phyloP scores from a whole-genome alignment of 768 basidiomycete genomes.

The Rhodotorula kratochvilovae region DNA sequence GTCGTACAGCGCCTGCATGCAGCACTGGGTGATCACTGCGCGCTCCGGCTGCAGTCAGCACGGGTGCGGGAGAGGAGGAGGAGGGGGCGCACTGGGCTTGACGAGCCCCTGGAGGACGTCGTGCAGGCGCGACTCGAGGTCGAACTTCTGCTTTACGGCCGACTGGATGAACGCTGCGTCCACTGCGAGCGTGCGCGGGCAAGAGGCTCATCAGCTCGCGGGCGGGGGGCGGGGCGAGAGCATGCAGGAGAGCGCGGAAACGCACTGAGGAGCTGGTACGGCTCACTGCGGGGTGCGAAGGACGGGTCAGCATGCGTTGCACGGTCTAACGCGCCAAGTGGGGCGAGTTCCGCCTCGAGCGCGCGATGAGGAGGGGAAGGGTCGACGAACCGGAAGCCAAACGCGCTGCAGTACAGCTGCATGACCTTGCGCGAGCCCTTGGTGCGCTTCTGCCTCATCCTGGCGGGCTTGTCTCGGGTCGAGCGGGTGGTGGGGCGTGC shows the following conservation, averaged over 20 bases:
- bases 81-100: slow-evolving; percentile 73
- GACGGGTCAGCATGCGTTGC: not conserved
- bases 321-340: not conserved
- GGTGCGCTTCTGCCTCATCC: slow-evolving; percentile 90
- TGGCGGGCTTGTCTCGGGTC: not conserved
- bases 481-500: not conserved
- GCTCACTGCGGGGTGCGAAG: too few species aligned
- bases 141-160: slow-evolving; percentile 64
- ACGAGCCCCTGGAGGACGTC: slow-evolving; percentile 77
- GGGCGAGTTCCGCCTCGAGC: too few species aligned
- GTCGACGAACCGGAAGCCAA: slow-evolving; percentile 66
- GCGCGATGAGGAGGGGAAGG: not conserved
- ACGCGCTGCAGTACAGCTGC: slow-evolving; percentile 76
- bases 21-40: slow-evolving; percentile 95
- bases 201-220: not conserved
- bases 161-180: slow-evolving; percentile 77
- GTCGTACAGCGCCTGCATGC: slow-evolving; percentile 86
- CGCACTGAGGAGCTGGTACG: slow-evolving; percentile 85
- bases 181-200: slow-evolving; percentile 52
- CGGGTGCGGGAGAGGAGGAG: slow-evolving; percentile 14
- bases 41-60: slow-evolving; percentile 13
- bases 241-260: not conserved
- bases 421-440: slow-evolving; percentile 93
- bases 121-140: slow-evolving; percentile 68
- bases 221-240: not conserved